Conservation (phyloP, 345 rosid species). For the Melastoma malabathricum region DNA sequence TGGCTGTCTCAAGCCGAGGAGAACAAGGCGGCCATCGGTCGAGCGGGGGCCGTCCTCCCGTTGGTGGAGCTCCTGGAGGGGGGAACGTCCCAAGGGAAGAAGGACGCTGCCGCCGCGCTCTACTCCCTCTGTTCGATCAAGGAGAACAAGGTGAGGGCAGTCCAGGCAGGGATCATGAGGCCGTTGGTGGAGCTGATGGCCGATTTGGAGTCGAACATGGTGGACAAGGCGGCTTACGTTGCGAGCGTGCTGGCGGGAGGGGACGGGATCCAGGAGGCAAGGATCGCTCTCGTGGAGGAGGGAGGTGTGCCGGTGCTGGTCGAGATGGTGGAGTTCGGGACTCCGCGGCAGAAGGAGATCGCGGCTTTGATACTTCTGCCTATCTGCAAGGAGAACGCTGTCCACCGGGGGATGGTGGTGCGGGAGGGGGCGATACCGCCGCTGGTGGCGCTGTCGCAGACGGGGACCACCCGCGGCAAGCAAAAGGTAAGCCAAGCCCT, state of each 20-base stretch:
- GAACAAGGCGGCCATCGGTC: conserved; percentile 69
- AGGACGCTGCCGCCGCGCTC: conserved; percentile 86
- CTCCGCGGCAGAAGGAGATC: conserved; percentile 81
- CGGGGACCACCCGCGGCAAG: conserved; percentile 80
- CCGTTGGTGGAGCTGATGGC: conserved; percentile 89
- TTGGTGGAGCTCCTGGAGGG: conserved; percentile 50
- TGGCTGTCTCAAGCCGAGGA: conserved; percentile 80
- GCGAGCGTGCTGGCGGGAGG: conserved; percentile 37
- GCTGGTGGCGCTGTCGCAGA: conserved; percentile 66
- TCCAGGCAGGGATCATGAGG: conserved; percentile 68
- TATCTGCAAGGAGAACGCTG: conserved; percentile 57
- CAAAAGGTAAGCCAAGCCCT: conserved; percentile 35
- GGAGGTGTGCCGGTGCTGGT: conserved; percentile 87
- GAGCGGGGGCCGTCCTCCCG: conserved; percentile 81
- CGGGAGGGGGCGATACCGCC: conserved; percentile 97
- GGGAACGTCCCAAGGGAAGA: conserved; percentile 70
- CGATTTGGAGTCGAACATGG: conserved; percentile 90
- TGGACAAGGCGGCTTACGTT: conserved; percentile 83
- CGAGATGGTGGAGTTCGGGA: conserved; percentile 77
- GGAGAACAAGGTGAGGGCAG: conserved; percentile 80
- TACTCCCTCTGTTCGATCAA: conserved; percentile 64
- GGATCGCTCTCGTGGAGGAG: conserved; percentile 61
- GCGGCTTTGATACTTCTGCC: conserved; percentile 52
- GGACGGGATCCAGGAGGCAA: conserved; percentile 34
- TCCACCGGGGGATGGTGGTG: conserved; percentile 57